Base-by-base conservation (phyloP, 1,284 basidiomycete genomes). In the Rhodotorula mucilaginosa region DNA sequence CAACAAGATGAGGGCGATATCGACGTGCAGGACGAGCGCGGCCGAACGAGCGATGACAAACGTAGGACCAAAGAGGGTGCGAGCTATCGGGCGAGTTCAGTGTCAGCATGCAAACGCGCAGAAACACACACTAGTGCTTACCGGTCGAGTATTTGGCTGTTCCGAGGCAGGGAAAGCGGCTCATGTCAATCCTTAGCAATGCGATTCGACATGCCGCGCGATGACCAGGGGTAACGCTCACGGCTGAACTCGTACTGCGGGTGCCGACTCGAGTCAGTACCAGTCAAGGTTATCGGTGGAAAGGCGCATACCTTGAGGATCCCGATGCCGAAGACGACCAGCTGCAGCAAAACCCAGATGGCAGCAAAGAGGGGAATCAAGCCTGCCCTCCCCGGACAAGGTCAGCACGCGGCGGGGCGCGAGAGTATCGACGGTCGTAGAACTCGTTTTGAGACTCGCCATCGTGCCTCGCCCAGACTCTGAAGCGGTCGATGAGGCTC, bases 381-480 rank as follows among this genome's bases (percentile, higher is more conserved):
- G 54, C 54, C 54, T 56, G 54, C n/a, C 12, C 26, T 5, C 16
- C 13, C 18, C 2, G 26, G 13, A 44, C 39, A 10, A 44, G 39
- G 39, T 44, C 12, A 44, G 10, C 34, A 34, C n/a, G 23, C 8
- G 26, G 26, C 26, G 26, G 1, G n/a, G 10, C 51, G 23, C 19
- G 10, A 12, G 51, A 1, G 23, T 13, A 52, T 52, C 23, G 12
- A 12, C 8, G n/a, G 21, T 12, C 52, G n/a, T 6, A 54, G 21
- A 15, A 3, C 3, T 5, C 26, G 48, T 21, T 29, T 23, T 18
- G 13, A 34, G 34, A 58, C 79, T 67, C 61, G 78, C 82, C 93
- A 79, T 94, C 92, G 80, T 94, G 94, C 80, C 93, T 91, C 89
- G 92, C 90, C 92, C 93, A 95, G 46, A 88, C 78, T 74, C 86